phyloP scores from a whole-genome alignment of 208 protist species.

The Trypanosoma melophagium region DNA sequence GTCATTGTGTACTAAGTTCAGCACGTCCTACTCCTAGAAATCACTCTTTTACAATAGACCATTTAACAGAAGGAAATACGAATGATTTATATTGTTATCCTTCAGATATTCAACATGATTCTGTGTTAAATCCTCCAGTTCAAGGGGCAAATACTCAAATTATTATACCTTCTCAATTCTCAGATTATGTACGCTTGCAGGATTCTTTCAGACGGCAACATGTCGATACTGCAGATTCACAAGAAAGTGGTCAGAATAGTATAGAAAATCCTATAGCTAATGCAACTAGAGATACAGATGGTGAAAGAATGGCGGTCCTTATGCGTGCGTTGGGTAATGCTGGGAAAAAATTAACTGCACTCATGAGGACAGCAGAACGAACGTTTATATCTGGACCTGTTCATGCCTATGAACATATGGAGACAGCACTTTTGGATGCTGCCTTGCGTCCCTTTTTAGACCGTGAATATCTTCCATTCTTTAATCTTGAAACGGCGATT shows the following conservation, averaged over 20 bases:
- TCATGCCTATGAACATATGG: constrained; percentile 41
- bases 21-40: background rate
- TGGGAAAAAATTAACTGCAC: constrained; percentile 25
- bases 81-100: background rate
- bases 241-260: background rate
- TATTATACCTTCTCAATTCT: no score
- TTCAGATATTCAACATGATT: background rate
- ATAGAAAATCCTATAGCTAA: background rate
- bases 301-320: background rate
- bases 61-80: background rate
- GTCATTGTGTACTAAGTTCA: background rate
- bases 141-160: no score
- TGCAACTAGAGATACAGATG: background rate
- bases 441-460: constrained; percentile 51
- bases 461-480: constrained; percentile 75
- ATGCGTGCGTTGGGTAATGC: constrained; percentile 1
- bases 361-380: constrained; percentile 43
- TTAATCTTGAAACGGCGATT: constrained; percentile 86
- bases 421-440: constrained; percentile 56
- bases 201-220: no score
- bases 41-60: background rate
- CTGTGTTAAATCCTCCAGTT: no score
- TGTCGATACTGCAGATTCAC: no score
- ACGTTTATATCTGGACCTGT: constrained; percentile 53
- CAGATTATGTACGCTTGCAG: no score